phyloP scores from a whole-genome alignment of 1,284 basidiomycete genomes.

The Ustilago lituana region DNA sequence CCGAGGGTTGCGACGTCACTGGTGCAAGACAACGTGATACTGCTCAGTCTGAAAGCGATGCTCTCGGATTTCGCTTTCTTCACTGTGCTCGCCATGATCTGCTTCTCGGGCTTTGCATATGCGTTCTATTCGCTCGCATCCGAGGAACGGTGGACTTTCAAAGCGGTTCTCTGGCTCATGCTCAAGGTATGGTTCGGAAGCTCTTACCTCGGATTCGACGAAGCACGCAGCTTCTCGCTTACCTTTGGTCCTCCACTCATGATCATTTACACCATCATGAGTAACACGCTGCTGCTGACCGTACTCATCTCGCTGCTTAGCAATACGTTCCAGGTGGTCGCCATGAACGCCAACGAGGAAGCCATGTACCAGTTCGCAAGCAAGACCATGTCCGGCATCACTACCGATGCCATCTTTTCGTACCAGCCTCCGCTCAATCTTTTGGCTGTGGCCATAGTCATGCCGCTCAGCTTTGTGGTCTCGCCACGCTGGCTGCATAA shows the following conservation, averaged over 20 bases:
- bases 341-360: conserved; percentile 89
- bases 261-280: conserved; percentile 69
- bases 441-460: conserved; percentile 47
- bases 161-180: conserved; percentile 88
- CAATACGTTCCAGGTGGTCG: conserved; percentile 90
- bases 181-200: conserved; percentile 75
- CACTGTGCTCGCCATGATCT: conserved; percentile 78
- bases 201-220: conserved; percentile 53
- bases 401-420: conserved; percentile 87
- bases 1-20: conserved; percentile 67
- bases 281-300: conserved; percentile 82
- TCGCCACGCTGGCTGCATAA: conserved; percentile 72
- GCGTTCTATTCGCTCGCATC: conserved; percentile 80
- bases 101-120: conserved; percentile 85
- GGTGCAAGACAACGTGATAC: conserved; percentile 68
- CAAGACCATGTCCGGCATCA: conserved; percentile 72
- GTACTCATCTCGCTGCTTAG: conserved; percentile 79
- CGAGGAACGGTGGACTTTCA: conserved; percentile 66
- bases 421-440: conserved; percentile 83
- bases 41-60: conserved; percentile 75
- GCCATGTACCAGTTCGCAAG: conserved; percentile 89
- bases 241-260: conserved; percentile 86
- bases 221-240: conserved; percentile 74
- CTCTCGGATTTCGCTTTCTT: conserved; percentile 71
- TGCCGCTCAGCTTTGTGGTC: conserved; percentile 48